These are phyloP conservation scores for Linderina pennispora DNA, from an alignment of 192 early-diverging fungal species.

Conservation along the genomic window DNA sequence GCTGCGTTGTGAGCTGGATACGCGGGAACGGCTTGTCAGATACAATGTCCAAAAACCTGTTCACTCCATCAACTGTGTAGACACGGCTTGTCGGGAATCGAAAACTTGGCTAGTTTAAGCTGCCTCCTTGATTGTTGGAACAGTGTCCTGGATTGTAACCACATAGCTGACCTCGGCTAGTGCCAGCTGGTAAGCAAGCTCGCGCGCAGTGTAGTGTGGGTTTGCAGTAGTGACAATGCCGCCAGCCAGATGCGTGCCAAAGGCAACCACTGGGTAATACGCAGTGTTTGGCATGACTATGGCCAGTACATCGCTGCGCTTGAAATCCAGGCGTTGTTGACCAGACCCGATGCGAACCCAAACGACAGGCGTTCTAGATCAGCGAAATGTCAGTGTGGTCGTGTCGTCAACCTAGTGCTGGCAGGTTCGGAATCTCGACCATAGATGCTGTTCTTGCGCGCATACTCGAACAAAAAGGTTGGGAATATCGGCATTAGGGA, in stretches of 20 bases:
- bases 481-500: conserved; percentile 38
- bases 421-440: conserved; percentile 24
- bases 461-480: conserved; percentile 28
- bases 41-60: conserved; percentile 9
- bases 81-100: conserved; percentile 24
- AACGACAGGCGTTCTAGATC: conserved; percentile 17
- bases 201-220: conserved; percentile 68
- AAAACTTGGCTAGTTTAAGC: conserved; percentile 10
- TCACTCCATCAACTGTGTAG: conserved; percentile 17
- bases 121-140: conserved; percentile 23
- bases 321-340: conserved; percentile 49
- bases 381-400: conserved; percentile 18
- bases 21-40: conserved; percentile 25
- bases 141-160: conserved; percentile 46
- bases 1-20: conserved; percentile 12
- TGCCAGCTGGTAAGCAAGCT: conserved; percentile 24
- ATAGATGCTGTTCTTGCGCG: conserved; percentile 20
- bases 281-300: conserved; percentile 67
- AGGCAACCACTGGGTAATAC: conserved; percentile 54
- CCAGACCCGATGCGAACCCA: conserved; percentile 37
- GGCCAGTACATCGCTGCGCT: conserved; percentile 64
- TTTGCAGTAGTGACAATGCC: conserved; percentile 73
- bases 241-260: conserved; percentile 60
- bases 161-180: conserved; percentile 62
- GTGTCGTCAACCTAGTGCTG: conserved; percentile 13